phyloP scores from a whole-genome alignment of 2,329 filamentous ascomycete genomes.

The Aspergillus alliaceus region DNA sequence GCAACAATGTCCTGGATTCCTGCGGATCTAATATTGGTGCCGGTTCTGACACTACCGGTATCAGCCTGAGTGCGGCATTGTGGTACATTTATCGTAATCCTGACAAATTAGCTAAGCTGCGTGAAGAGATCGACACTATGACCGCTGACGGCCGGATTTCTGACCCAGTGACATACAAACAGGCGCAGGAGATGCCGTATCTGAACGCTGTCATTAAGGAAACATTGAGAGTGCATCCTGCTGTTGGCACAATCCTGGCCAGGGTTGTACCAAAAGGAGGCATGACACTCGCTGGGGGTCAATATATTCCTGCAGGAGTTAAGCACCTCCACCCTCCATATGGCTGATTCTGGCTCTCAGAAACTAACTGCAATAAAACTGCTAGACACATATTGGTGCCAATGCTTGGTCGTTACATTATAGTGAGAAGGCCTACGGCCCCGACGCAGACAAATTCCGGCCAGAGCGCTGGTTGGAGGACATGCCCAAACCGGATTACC shows the following conservation, averaged over 20 bases:
- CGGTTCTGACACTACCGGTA: slow-evolving; percentile 19
- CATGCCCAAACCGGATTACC: neutral
- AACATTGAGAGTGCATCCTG: slow-evolving; percentile 27
- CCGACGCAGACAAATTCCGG: neutral
- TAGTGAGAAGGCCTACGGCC: neutral
- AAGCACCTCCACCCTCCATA: neutral
- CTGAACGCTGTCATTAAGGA: slow-evolving; percentile 30
- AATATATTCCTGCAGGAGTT: neutral
- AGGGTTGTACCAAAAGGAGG: slow-evolving; percentile 2
- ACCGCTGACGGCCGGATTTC: slow-evolving; percentile 4
- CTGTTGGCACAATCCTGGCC: slow-evolving; percentile 28
- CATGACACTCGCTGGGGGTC: neutral
- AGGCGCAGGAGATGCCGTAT: slow-evolving; percentile 23
- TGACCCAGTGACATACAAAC: slow-evolving; percentile 11
- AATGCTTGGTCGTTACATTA: slow-evolving; percentile 1
- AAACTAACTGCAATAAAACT: neutral
- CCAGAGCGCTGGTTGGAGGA: slow-evolving; percentile 2
- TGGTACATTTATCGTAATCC: slow-evolving; percentile 17
- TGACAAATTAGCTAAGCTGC: slow-evolving; percentile 31
- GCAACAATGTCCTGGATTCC: neutral
- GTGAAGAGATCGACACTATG: slow-evolving; percentile 25
- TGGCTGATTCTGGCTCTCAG: fast-evolving
- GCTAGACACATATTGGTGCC: neutral
- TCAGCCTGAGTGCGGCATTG: slow-evolving; percentile 11
- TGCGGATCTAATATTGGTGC: slow-evolving; percentile 44